Evolutionary conservation across 495 filamentous ascomycete species (phyloP).

Genomic region (Clohesyomyces aquaticus): DNA sequence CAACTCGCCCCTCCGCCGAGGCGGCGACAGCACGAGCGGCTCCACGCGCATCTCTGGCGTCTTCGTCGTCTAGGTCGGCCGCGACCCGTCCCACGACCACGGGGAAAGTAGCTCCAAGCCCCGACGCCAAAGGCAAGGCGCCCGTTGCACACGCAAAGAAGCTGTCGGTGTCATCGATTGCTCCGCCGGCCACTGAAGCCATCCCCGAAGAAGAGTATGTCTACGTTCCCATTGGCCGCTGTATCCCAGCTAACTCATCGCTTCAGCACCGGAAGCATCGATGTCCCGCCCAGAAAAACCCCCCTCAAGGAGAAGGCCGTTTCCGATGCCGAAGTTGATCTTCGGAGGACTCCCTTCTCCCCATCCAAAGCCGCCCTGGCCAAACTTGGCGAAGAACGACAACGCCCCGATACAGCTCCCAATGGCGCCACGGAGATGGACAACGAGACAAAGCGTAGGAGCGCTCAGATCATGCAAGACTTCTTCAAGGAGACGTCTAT

Average conservation of each 20-base stretch:
- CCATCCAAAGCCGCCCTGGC: constrained; percentile 24
- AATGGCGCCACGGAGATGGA: constrained; percentile 28
- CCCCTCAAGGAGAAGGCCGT: constrained; percentile 25
- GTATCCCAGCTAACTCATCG: constrained; percentile 8
- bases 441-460: constrained; percentile 22
- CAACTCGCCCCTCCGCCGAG: constrained; percentile 24
- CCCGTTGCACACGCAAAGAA: constrained; percentile 31
- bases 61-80: constrained; percentile 16
- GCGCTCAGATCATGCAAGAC: constrained; percentile 37
- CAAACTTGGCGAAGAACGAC: constrained; percentile 13
- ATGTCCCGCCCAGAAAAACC: constrained; percentile 14
- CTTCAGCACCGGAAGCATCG: constrained; percentile 14
- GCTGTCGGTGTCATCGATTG: constrained; percentile 19
- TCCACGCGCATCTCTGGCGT: constrained; percentile 28
- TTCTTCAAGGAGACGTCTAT: constrained; percentile 39
- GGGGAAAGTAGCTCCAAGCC: constrained; percentile 18
- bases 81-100: constrained; percentile 33
- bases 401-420: constrained; percentile 32
- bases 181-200: constrained; percentile 5
- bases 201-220: constrained; percentile 35
- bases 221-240: not conserved
- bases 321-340: constrained; percentile 36
- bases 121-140: constrained; percentile 10
- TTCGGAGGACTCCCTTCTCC: constrained; percentile 14
- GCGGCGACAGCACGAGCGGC: constrained; percentile 15